Evolutionary conservation across 2,329 filamentous ascomycete genomes (phyloP).

Genomic region (Berkeleyomyces rouxiae): DNA sequence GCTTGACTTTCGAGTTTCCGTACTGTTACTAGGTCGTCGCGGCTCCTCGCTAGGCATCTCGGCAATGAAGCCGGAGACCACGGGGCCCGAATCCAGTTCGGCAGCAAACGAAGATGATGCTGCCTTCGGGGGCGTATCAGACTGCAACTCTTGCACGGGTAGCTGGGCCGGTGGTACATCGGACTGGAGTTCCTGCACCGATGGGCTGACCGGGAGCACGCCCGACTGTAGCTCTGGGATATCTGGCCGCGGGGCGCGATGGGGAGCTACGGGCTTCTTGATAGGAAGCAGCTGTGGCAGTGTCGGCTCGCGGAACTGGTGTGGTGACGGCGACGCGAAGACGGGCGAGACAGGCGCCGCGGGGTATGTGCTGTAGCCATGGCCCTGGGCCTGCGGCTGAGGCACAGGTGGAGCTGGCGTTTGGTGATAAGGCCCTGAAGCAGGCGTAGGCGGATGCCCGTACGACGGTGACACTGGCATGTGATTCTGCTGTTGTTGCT

Average conservation of each 20-base stretch:
- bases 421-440: neutral
- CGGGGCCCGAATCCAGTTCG: constrained; percentile 4
- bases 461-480: neutral
- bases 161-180: constrained; percentile 1
- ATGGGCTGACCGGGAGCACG: neutral
- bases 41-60: constrained; percentile 9
- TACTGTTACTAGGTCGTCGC: neutral
- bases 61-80: neutral
- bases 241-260: neutral
- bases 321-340: neutral
- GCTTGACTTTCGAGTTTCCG: neutral
- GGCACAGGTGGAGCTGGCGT: neutral
- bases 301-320: neutral
- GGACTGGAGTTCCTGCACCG: neutral
- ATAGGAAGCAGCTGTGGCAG: constrained; percentile 1
- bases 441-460: neutral
- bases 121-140: neutral
- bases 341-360: neutral
- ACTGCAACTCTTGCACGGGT: neutral
- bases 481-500: neutral
- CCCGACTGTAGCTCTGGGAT: constrained; percentile 1
- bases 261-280: neutral
- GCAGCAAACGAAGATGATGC: constrained; percentile 5
- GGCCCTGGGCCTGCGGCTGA: neutral
- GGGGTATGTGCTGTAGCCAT: neutral